Base-by-base conservation (phyloP, 306 rosid species). In the Quercus rubra region DNA sequence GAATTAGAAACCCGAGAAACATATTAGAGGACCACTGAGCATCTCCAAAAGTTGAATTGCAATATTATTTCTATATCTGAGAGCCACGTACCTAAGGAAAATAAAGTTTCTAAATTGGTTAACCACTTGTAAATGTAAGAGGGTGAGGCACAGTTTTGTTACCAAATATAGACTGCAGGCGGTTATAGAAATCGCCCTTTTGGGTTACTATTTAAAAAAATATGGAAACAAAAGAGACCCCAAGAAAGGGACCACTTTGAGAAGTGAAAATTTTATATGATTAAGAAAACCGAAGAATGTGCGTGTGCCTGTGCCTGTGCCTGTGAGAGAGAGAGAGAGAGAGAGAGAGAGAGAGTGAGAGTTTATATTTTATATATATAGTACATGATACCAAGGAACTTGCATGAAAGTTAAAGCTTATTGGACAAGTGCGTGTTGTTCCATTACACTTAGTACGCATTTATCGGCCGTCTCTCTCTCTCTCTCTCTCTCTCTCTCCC, bases 331-430 rank as follows among this genome's bases (percentile, higher is more conserved):
- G 6, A 33, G 35, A 33, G 38, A 33, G 38, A 33, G 38, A 13
- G 59, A 15, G 74, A 25, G 75, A 5, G 33, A 12, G 31, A 1
- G 33, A 5, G 56, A 2, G 55, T 6, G 57, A 23, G 21, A 5
- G 12, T 12, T 49, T 35, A 5, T 35, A 6, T 49, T 71, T 49
- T 71, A 71, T 71, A 71, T 43, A 49, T 17, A 23, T 25, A 83
- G 83, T 79, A 85, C 71, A 78, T 10, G 69, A 21, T 71, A 69
- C 71, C 76, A 77, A 79, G 74, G 80, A 52, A 17, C 11, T 62
- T 86, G 83, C 91, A 88, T 86, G 88, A 84, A 83, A 81, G 67
- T 77, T 51, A 33, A 81, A 70, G 81, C 74, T 62, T 15, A 88
- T 88, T 88, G 91, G 91, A 21, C 19, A 5, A 73, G 76, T 82